Percentiles rank a stretch among this genome's conserved stretches.
phyloP scores from a whole-genome alignment of 1,284 basidiomycete genomes.

The Phaffia rhodozyma region DNA sequence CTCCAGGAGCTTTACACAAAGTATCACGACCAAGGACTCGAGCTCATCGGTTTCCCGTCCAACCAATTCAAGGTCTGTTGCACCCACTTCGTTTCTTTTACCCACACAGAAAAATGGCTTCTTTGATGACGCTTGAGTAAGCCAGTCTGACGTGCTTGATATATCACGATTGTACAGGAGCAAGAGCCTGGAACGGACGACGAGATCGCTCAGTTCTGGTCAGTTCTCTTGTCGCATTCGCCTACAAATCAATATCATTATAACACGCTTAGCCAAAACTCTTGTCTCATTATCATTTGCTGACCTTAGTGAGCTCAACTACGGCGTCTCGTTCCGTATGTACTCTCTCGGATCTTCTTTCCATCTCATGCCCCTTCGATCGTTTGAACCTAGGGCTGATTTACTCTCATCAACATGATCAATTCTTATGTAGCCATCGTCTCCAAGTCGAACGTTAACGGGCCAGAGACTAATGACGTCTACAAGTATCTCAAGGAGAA shows the following conservation, averaged over 20 bases:
- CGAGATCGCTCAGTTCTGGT: constrained; percentile 14
- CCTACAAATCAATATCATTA: background rate
- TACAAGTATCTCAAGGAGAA: constrained; percentile 39
- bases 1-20: constrained; percentile 73
- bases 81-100: background rate
- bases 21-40: constrained; percentile 63
- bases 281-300: background rate
- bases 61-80: constrained; percentile 54
- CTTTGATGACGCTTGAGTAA: background rate
- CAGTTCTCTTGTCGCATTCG: background rate
- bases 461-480: constrained; percentile 38
- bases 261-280: background rate
- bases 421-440: background rate
- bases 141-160: background rate
- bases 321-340: constrained; percentile 17
- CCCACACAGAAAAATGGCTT: background rate
- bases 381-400: no score
- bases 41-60: constrained; percentile 80
- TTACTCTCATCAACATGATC: no score
- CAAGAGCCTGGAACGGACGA: constrained; percentile 17
- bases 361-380: background rate
- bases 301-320: background rate
- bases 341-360: background rate
- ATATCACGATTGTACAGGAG: background rate
- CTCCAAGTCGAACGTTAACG: constrained; percentile 38